Evolutionary conservation across 2,329 filamentous ascomycete genomes (phyloP), one percentile per base, ranked within the genome.

Genomic region (Gnomoniopsis smithogilvyi): DNA sequence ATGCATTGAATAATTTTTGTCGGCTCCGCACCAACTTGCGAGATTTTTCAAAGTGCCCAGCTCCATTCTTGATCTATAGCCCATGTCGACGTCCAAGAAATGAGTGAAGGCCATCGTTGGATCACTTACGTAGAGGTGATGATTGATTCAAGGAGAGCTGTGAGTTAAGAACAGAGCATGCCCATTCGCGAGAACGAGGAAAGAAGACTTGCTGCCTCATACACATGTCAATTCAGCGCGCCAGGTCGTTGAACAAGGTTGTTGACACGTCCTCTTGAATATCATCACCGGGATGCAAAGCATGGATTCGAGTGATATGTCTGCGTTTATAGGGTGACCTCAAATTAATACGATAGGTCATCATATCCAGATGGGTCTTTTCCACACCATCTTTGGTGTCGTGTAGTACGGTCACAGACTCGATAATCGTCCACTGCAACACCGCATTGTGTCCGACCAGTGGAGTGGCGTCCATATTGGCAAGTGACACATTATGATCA

Each of bases 191-290:
- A 43, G 91, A 70, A 0, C 88, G 88, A 65, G 89, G 79, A 76
- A 91, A 91, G 19, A 94, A 79, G 60, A 93, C 75, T 93, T 90
- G 71, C 89, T 91, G 74, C 90, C 93, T 30, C 90, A 67, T 92
- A 93, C 3, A 90, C 90, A 69, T 92, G 92, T 94, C 94, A 69
- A 94, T 90, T 90, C 91, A 94, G 58, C 90, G 87, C 2, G 89
- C 88, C 61, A 94, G 79, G 72, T 94, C 91, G 72, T 93, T 90
- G 69, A 94, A 92, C 15, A 94, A 89, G 0, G 90, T 94, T 60
- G 94, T 77, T 2, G 90, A 93, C 54, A 94, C 90, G 64, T 91
- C 90, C 70, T 94, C 90, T 70, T 92, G 88, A 78, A 92, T 92
- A 52, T 87, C 88, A 6, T 85, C 82, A 38, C 83, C 82, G 56